Evolutionary conservation across 2,329 filamentous ascomycete genomes (phyloP).

Genomic region (Fusarium sp.): DNA sequence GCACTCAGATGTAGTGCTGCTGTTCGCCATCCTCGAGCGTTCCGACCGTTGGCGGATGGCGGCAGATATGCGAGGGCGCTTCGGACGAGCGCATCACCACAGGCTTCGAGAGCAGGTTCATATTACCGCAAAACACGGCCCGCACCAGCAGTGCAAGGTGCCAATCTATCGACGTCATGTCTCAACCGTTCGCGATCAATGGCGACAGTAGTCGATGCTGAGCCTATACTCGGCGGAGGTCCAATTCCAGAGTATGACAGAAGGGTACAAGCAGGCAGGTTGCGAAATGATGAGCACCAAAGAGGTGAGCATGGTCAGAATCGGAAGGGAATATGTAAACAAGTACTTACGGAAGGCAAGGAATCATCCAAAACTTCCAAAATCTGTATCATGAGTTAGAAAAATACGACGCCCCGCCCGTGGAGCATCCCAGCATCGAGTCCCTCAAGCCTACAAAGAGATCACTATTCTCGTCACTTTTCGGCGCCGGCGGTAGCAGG

Average conservation of each 20-base stretch:
- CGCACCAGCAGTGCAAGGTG: slow-evolving; percentile 4
- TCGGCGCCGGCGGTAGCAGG: slow-evolving; percentile 63
- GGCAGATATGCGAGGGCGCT: slow-evolving; percentile 40
- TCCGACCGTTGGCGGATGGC: slow-evolving; percentile 28
- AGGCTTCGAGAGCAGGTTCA: slow-evolving; percentile 13
- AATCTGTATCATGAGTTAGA: slow-evolving; percentile 87
- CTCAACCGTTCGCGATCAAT: slow-evolving; percentile 42
- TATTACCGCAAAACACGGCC: slow-evolving; percentile 17
- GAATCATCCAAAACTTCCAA: slow-evolving; percentile 90
- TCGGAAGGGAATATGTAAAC: not conserved
- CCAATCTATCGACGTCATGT: slow-evolving; percentile 23
- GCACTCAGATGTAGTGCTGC: slow-evolving; percentile 36
- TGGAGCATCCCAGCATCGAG: slow-evolving; percentile 83
- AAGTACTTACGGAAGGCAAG: slow-evolving; percentile 58
- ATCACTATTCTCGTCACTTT: slow-evolving; percentile 72
- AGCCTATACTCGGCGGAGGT: slow-evolving; percentile 62
- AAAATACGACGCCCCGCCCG: slow-evolving; percentile 78
- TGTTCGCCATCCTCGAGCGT: slow-evolving; percentile 31
- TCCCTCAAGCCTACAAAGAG: slow-evolving; percentile 69
- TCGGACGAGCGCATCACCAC: slow-evolving; percentile 41
- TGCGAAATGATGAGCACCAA: slow-evolving; percentile 93
- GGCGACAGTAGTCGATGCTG: slow-evolving; percentile 48
- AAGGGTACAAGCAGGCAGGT: slow-evolving; percentile 77
- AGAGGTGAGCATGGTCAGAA: slow-evolving; percentile 67
- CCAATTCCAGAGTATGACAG: slow-evolving; percentile 91